These are phyloP conservation scores for Poa pratensis DNA, from an alignment of 176 grass and related monocot species.

Conservation along the genomic window DNA sequence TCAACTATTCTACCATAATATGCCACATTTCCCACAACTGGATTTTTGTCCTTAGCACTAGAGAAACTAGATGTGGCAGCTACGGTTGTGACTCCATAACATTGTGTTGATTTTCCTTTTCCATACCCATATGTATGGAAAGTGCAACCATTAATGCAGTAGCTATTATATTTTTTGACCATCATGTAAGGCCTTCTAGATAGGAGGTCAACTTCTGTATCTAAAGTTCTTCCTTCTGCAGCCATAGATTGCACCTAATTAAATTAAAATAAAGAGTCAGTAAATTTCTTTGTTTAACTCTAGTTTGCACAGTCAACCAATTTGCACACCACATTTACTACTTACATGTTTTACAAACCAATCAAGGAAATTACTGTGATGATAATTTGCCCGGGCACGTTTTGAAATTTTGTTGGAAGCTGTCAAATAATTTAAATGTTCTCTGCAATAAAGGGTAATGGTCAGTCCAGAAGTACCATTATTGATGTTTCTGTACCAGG, in stretches of 20 bases:
- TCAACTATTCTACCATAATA: not conserved
- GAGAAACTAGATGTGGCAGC: slow-evolving; percentile 22
- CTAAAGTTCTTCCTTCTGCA: not conserved
- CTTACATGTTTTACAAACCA: slow-evolving; percentile 5
- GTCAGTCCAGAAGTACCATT: no score
- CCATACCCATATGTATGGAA: not conserved
- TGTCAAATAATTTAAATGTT: no score
- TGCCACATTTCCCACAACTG: not conserved
- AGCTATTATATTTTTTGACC: not conserved
- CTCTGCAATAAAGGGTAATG: no score
- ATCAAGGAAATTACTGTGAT: not conserved
- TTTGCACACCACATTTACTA: no score
- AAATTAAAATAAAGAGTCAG: not conserved
- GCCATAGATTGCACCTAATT: not conserved
- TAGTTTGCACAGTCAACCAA: not conserved
- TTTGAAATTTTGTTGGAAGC: no score
- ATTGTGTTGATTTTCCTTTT: not conserved
- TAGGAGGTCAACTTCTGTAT: not conserved
- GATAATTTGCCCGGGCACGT: not conserved
- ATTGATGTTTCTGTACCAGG: no score
- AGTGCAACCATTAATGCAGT: not conserved
- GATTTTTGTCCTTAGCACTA: slow-evolving; percentile 17
- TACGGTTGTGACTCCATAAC: not conserved
- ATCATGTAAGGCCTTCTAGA: not conserved
- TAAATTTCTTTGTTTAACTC: no score